Base-by-base conservation (phyloP, 164 flowering plant genomes). In the Umbellularia californica region DNA sequence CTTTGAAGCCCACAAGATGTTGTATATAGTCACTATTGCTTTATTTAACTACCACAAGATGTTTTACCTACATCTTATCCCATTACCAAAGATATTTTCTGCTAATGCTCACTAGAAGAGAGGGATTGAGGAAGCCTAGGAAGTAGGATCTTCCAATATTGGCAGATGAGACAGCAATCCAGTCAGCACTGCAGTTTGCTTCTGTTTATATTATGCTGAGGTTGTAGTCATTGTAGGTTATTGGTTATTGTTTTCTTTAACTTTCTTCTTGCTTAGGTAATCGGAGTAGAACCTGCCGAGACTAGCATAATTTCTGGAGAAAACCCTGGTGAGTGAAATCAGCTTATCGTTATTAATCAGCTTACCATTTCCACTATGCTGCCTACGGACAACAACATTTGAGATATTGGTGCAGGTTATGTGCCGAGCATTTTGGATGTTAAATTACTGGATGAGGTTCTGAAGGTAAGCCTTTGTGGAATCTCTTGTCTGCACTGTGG, bases 261-360 rank as follows among this genome's bases (percentile, higher is more conserved):
- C 52, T 50, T 71, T 73, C 63, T 64, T 76, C 50, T 81, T 83
- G 60, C 83, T 75, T 78, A 92, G 97, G 88, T 92, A 79, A 80
- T 92, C 66, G 97, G 95, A 72, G 97, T 90, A 67, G 93, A 90
- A 81, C 95, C 97, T 71, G 92, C 95, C 20, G 97, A 90, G 63
- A 86, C 87, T 65, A 89, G 90, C 83, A 81, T 87, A 62, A 85
- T 90, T 33, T 89, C 93, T 58, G 97, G 97, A 62, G 95, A 89
- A 35, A 88, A 85, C 11, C 81, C 92, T 70, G 97, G 97, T 92
- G 74, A 35, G 66, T 65, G 69, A 50, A 24, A 76, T 70, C 74
- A 23, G 35, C 70, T 19, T 30, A 30, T 66, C 55, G 2, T 24
- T 30, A 58, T 25, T 25, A 2, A 23, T 24, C 63, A 15, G 14